Conservation (phyloP, 768 basidiomycete species). For the Suillus ampliporus region DNA sequence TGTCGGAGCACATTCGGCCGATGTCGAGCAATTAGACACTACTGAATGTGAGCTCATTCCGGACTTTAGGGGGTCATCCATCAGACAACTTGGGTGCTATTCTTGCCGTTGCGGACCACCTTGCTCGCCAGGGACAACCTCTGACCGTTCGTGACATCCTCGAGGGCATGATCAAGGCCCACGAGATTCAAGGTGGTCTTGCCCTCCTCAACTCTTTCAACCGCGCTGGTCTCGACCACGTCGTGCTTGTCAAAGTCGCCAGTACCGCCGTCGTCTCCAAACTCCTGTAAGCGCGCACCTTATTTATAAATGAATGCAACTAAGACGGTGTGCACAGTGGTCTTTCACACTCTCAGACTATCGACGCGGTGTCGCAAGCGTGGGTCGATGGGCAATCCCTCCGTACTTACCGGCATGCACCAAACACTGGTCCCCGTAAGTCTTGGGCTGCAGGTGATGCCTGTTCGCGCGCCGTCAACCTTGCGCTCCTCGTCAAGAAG, state of each 20-base stretch:
- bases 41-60: slow-evolving; percentile 10
- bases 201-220: slow-evolving; percentile 95
- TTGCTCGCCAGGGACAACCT: slow-evolving; percentile 79
- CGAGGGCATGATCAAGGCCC: slow-evolving; percentile 94
- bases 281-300: slow-evolving; percentile 59
- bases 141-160: slow-evolving; percentile 84
- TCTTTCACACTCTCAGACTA: slow-evolving; percentile 81
- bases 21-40: no score
- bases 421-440: slow-evolving; percentile 92
- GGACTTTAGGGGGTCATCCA: slow-evolving; percentile 80
- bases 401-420: slow-evolving; percentile 93
- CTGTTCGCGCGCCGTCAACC: slow-evolving; percentile 90
- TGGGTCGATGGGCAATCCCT: slow-evolving; percentile 95
- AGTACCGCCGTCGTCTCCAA: slow-evolving; percentile 94
- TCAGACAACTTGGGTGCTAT: slow-evolving; percentile 95
- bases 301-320: not conserved
- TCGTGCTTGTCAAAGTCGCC: slow-evolving; percentile 96
- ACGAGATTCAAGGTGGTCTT: slow-evolving; percentile 92
- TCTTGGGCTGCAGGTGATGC: slow-evolving; percentile 97
- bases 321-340: slow-evolving; percentile 49
- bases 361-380: slow-evolving; percentile 92
- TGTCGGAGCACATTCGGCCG: no score
- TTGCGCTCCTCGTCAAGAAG: slow-evolving; percentile 87
- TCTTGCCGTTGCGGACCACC: slow-evolving; percentile 89
- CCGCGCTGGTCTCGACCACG: slow-evolving; percentile 92